Percentiles rank a stretch among this genome's conserved stretches.
Conservation (phyloP, 1,284 basidiomycete genomes). For the Ustilago hordei region DNA sequence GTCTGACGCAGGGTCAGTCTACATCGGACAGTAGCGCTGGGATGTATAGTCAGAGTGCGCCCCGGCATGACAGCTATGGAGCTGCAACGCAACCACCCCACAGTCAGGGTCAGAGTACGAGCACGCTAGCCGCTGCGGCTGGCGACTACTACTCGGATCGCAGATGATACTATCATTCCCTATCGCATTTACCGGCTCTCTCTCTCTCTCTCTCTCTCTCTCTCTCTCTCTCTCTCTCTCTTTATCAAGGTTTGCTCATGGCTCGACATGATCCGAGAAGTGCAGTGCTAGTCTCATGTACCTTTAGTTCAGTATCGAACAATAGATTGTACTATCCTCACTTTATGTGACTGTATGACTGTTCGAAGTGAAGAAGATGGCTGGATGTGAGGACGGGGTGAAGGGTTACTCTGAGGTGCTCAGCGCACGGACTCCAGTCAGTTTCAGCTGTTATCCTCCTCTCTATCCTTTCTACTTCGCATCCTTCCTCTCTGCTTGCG, state of each 20-base stretch:
- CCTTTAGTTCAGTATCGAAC: constrained; percentile 1
- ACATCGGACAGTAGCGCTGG: constrained; percentile 7
- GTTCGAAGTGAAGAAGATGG: background rate
- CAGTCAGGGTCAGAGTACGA: constrained; percentile 31
- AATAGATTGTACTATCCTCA: background rate
- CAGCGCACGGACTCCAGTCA: constrained; percentile 2
- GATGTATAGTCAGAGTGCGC: constrained; percentile 20
- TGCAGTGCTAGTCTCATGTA: background rate
- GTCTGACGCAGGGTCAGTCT: constrained; percentile 11
- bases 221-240: constrained; percentile 14
- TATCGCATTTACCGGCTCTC: background rate
- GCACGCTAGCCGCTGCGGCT: constrained; percentile 41
- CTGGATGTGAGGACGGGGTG: background rate
- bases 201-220: constrained; percentile 3
- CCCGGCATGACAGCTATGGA: constrained; percentile 14
- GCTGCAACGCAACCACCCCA: constrained; percentile 13
- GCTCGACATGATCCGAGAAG: background rate
- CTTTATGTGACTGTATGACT: background rate
- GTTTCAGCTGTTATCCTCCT: background rate
- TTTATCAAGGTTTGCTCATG: background rate
- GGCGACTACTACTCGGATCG: constrained; percentile 38
- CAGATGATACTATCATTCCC: constrained; percentile 11
- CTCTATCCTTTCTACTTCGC: background rate
- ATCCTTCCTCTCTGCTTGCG: background rate
- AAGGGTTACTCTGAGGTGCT: background rate